These are phyloP conservation scores for Trichocomaceae sp. DNA, from an alignment of 2,329 filamentous ascomycete genomes.

Conservation along the genomic window DNA sequence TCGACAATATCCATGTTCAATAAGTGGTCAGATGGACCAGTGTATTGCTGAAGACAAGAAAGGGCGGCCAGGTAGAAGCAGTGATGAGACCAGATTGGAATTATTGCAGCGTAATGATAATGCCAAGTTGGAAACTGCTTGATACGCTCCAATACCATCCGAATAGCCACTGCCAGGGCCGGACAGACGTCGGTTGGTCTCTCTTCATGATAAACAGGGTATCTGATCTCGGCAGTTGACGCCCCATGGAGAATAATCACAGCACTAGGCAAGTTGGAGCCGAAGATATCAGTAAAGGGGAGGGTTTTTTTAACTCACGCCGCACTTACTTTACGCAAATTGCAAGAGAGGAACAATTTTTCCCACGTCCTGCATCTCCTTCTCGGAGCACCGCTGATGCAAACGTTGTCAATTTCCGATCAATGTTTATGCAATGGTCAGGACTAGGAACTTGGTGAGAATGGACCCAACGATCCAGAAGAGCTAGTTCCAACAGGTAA, in stretches of 20 bases:
- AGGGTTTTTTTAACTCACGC: neutral
- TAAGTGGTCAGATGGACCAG: neutral
- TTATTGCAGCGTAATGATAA: slow-evolving; percentile 6
- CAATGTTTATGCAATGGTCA: neutral
- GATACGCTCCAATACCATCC: slow-evolving; percentile 4
- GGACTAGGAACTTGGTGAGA: neutral
- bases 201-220: neutral
- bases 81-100: slow-evolving; percentile 6
- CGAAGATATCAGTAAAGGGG: neutral
- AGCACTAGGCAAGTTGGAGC: neutral
- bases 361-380: neutral
- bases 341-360: slow-evolving; percentile 2
- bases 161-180: neutral
- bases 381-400: slow-evolving; percentile 1
- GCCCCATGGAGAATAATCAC: slow-evolving; percentile 1
- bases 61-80: slow-evolving; percentile 5
- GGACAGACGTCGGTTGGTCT: neutral
- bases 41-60: slow-evolving; percentile 2
- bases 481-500: neutral
- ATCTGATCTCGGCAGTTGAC: neutral
- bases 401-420: slow-evolving; percentile 2
- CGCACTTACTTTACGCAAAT: slow-evolving; percentile 2
- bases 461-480: slow-evolving; percentile 1
- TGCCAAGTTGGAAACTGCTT: slow-evolving; percentile 5
- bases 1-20: neutral